A percentile compares a stretch with the other conserved stretches of the same genome.
phyloP scores from a whole-genome alignment of 768 basidiomycete species.

The Rhizopogon salebrosus region DNA sequence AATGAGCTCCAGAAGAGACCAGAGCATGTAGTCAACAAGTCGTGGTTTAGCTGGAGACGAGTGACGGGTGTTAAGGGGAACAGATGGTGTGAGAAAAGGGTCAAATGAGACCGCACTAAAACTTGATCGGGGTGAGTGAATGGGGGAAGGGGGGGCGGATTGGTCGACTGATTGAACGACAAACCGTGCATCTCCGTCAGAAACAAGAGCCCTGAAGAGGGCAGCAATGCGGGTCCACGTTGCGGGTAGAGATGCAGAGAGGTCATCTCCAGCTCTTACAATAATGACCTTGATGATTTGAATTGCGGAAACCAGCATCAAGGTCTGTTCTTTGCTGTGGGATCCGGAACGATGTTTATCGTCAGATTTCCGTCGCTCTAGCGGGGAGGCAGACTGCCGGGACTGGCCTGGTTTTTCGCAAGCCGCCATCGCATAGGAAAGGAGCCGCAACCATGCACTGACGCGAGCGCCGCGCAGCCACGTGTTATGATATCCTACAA shows the following conservation, averaged over 20 bases:
- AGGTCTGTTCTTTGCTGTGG: constrained; percentile 15
- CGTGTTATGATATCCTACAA: constrained; percentile 37
- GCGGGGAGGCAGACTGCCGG: constrained; percentile 15
- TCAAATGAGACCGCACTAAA: constrained; percentile 11
- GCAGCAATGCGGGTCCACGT: constrained; percentile 60
- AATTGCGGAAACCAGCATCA: constrained; percentile 42
- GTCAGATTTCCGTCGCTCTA: constrained; percentile 44
- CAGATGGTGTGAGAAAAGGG: constrained; percentile 3
- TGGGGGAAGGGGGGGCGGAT: constrained; percentile 48
- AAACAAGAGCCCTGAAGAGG: constrained; percentile 46
- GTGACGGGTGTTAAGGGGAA: constrained; percentile 2
- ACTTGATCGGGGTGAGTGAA: constrained; percentile 45
- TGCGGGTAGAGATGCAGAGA: constrained; percentile 48
- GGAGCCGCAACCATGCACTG: constrained; percentile 56
- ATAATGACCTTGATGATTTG: constrained; percentile 67
- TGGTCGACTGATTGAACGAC: constrained; percentile 37
- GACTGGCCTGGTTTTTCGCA: constrained; percentile 33
- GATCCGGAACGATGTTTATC: constrained; percentile 24
- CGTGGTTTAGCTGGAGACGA: constrained; percentile 38
- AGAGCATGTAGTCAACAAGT: constrained; percentile 64
- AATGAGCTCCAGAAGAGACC: constrained; percentile 67
- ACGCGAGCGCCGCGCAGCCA: constrained; percentile 42
- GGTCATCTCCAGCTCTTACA: constrained; percentile 55
- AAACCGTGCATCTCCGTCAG: constrained; percentile 61
- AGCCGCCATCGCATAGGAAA: constrained; percentile 52